Base-by-base conservation (phyloP, 306 rosid genomes). In the Dryas alaskensis region DNA sequence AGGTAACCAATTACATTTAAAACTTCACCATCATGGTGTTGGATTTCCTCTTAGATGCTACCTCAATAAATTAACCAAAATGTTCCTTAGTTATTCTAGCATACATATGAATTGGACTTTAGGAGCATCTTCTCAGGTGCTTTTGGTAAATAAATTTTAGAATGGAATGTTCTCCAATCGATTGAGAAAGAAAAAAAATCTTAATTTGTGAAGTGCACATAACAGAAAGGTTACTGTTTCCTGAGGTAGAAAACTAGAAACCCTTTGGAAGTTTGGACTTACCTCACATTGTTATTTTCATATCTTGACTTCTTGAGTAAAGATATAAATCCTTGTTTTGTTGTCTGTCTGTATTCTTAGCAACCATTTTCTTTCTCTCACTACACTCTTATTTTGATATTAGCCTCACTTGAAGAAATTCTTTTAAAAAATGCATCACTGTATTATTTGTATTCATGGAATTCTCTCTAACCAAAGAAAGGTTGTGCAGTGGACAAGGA, bases 401-500 rank as follows among this genome's bases (percentile, higher is more conserved):
- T 13, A 27, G 4, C 4, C 11, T n/a, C n/a, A 31, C 7, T 7
- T 59, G 37, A 39, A 44, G 7, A 44, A 45, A 9, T 25, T 43
- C 25, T 66, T 4, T 13, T 12, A 1, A 14, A 31, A 27, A 40
- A 54, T 22, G 45, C 69, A 50, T 58, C 59, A 37, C 43, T 62
- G 44, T 72, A 60, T 53, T 7, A 27, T 55, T 14, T 75, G 12
- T 47, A 45, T 2, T 65, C 72, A 25, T 59, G 2, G 19, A 5
- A 27, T 53, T 22, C 73, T 22, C 44, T 75, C 79, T 82, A 37
- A 87, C 76, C 16, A 74, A 51, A 74, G 57, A 53, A 67, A 25
- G 49, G 54, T 82, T 75, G 12, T 84, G 88, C 96, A 93, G 98
- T 73, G 73, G 96, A 85, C 74, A 91, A 88, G 79, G 93, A 83